A percentile compares a stretch with the other conserved stretches of the same genome.
Conservation (phyloP, 2,329 filamentous ascomycete genomes). For the Dothistroma septosporum region DNA sequence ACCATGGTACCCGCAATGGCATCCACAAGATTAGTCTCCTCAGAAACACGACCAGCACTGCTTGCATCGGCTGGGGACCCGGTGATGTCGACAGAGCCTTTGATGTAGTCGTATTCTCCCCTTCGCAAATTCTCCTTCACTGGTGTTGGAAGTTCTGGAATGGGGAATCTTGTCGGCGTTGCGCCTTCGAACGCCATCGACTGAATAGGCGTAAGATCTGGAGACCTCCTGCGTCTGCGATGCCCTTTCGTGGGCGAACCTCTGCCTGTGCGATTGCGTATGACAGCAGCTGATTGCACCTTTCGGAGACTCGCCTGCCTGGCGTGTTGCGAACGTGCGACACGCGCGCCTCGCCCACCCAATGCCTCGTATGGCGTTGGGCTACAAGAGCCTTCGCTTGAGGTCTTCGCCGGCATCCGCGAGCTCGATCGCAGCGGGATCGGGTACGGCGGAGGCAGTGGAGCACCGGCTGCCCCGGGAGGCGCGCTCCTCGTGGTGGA, state of each 20-base stretch:
- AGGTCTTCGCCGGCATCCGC: conserved; percentile 58
- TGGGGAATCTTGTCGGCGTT: conserved; percentile 31
- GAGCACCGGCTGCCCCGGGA: conserved; percentile 20
- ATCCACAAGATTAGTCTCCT: conserved; percentile 71
- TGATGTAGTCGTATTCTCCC: conserved; percentile 15
- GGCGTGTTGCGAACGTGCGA: conserved; percentile 16
- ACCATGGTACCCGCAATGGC: conserved; percentile 98
- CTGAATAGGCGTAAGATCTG: conserved; percentile 34
- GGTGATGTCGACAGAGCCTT: conserved; percentile 24
- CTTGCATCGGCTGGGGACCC: conserved; percentile 14
- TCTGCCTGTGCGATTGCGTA: conserved; percentile 54
- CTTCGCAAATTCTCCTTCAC: conserved; percentile 19
- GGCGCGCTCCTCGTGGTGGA: conserved; percentile 35
- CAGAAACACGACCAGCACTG: conserved; percentile 17
- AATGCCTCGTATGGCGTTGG: conserved; percentile 57
- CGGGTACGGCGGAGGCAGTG: conserved; percentile 71
- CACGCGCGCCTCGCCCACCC: conserved; percentile 17
- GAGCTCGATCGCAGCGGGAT: conserved; percentile 89
- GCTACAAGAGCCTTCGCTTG: conserved; percentile 73
- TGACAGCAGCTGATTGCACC: conserved; percentile 73
- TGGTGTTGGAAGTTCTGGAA: conserved; percentile 33
- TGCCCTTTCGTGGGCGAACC: conserved; percentile 50
- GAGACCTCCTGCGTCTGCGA: conserved; percentile 29
- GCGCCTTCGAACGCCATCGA: conserved; percentile 36
- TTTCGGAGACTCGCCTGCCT: conserved; percentile 61